Conservation (phyloP, 306 rosid genomes). For the Calophaca sinica region DNA sequence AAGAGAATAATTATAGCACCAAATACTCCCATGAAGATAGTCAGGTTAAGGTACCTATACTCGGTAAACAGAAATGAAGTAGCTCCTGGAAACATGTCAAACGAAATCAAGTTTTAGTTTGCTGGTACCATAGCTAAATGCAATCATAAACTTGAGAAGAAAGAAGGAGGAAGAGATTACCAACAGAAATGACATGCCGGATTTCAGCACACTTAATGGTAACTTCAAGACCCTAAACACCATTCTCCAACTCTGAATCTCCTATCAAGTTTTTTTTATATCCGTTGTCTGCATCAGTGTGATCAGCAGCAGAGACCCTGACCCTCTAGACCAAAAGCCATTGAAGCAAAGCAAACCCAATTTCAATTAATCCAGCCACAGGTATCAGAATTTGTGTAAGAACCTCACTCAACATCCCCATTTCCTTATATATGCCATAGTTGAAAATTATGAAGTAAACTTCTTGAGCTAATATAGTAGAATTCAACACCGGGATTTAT, state of each 20-base stretch:
- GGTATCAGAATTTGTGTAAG: conserved; percentile 67
- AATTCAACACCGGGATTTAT: conserved; percentile 30
- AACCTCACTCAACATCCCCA: conserved; percentile 66
- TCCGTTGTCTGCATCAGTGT: conserved; percentile 37
- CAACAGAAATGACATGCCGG: conserved; percentile 73
- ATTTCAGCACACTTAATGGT: conserved; percentile 67
- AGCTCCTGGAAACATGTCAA: conserved; percentile 61
- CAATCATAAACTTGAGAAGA: neutral
- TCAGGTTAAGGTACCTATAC: too few species aligned
- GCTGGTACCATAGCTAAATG: neutral
- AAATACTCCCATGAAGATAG: conserved; percentile 58
- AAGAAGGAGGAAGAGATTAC: conserved; percentile 47
- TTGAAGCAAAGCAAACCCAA: conserved; percentile 71
- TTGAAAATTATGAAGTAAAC: conserved; percentile 22
- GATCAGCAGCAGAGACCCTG: conserved; percentile 49
- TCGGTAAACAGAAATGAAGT: conserved; percentile 13
- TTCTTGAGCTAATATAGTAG: conserved; percentile 21
- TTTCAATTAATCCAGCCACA: conserved; percentile 62
- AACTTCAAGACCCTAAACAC: conserved; percentile 57
- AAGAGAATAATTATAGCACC: conserved; percentile 63
- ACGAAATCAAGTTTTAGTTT: neutral
- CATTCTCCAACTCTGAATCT: conserved; percentile 58
- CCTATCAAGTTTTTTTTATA: conserved; percentile 54
- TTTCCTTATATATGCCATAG: conserved; percentile 44
- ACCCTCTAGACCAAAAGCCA: conserved; percentile 70